Conservation (phyloP, 1,284 basidiomycete species). For the Sporisorium sorghi region DNA sequence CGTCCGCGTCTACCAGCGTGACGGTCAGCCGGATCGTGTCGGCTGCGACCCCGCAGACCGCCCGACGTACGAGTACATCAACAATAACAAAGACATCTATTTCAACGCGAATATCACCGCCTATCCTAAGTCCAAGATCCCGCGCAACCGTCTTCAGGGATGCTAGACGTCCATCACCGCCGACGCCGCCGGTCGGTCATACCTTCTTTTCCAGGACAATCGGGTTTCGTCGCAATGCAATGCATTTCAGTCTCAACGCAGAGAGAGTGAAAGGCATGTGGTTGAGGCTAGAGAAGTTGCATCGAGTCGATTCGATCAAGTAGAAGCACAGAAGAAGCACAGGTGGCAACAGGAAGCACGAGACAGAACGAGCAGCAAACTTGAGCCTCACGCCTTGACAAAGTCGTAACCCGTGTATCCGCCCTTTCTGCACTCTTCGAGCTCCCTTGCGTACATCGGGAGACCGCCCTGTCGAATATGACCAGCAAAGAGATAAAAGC, state of each 20-base stretch:
- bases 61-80: constrained; percentile 67
- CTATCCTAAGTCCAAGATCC: constrained; percentile 48
- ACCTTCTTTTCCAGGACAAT: constrained; percentile 1
- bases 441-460: constrained; percentile 49
- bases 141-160: constrained; percentile 42
- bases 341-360: not conserved
- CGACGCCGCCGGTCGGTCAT: not conserved
- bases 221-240: not conserved
- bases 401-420: constrained; percentile 44
- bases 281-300: not conserved
- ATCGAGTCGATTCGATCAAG: not conserved
- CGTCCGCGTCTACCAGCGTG: constrained; percentile 71
- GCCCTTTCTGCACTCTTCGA: constrained; percentile 33
- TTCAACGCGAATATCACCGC: constrained; percentile 61
- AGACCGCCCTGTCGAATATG: constrained; percentile 30
- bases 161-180: constrained; percentile 18
- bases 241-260: constrained; percentile 1
- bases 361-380: not conserved
- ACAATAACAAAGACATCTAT: constrained; percentile 65
- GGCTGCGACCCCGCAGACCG: constrained; percentile 64
- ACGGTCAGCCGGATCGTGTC: constrained; percentile 67
- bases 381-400: constrained; percentile 36
- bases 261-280: not conserved
- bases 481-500: not conserved
- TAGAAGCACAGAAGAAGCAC: not conserved